Conservation (phyloP, 2,329 filamentous ascomycete species). For the Byssoonygena ceratinophila region DNA sequence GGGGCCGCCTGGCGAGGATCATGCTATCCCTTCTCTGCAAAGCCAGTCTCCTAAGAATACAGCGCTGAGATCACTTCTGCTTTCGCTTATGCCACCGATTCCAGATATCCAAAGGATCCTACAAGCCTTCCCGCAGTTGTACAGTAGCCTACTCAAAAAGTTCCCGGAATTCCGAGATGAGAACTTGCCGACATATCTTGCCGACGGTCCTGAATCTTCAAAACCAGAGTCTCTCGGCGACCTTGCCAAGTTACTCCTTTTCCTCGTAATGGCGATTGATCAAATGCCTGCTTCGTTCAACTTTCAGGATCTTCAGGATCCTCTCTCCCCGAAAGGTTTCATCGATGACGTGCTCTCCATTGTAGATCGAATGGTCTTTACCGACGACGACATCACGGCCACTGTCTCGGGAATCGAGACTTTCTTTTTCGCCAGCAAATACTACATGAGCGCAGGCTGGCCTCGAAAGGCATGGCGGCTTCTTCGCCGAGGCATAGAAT, state of each 20-base stretch:
- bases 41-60: slow-evolving; percentile 21
- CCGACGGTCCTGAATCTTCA: slow-evolving; percentile 8
- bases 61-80: slow-evolving; percentile 22
- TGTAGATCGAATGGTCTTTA: slow-evolving; percentile 40
- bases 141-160: slow-evolving; percentile 27
- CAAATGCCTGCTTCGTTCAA: slow-evolving; percentile 33
- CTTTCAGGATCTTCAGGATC: slow-evolving; percentile 28
- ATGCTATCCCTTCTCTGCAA: neutral
- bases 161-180: slow-evolving; percentile 26
- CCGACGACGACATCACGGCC: slow-evolving; percentile 42
- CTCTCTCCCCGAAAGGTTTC: slow-evolving; percentile 35
- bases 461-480: slow-evolving; percentile 47
- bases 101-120: slow-evolving; percentile 28
- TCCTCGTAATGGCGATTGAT: slow-evolving; percentile 36
- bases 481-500: slow-evolving; percentile 42
- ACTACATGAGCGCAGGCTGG: slow-evolving; percentile 46
- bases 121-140: slow-evolving; percentile 24
- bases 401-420: slow-evolving; percentile 46
- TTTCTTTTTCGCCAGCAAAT: slow-evolving; percentile 42
- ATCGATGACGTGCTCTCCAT: slow-evolving; percentile 39
- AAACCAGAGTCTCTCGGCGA: slow-evolving; percentile 27
- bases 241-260: slow-evolving; percentile 36
- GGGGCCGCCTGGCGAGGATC: neutral
- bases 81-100: slow-evolving; percentile 27
- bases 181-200: slow-evolving; percentile 10